A percentile compares a stretch with the other conserved stretches of the same genome.
Evolutionary conservation across 2,329 filamentous ascomycete genomes (phyloP).

Genomic region (Chrysosporium queenslandicum): DNA sequence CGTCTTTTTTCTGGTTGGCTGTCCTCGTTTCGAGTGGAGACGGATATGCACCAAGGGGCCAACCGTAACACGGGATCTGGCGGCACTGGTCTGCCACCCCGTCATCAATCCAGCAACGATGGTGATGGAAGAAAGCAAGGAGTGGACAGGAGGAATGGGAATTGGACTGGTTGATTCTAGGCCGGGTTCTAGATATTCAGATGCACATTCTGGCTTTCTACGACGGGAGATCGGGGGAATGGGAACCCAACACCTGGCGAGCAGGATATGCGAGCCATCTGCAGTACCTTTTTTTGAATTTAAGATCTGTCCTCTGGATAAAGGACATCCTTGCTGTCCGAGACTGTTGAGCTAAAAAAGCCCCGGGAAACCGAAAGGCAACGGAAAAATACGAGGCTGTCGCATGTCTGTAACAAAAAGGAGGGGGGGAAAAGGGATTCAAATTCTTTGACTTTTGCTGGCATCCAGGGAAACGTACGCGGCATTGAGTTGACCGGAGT

Average conservation of each 20-base stretch:
- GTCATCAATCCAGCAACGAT: no score
- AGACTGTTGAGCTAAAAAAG: not conserved
- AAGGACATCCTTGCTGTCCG: not conserved
- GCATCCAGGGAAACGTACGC: not conserved
- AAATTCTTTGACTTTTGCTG: not conserved
- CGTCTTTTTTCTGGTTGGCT: not conserved
- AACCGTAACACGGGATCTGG: not conserved
- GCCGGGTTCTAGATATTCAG: not conserved
- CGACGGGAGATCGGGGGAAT: no score
- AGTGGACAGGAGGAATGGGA: not conserved
- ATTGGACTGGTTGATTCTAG: not conserved
- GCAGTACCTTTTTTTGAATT: constrained; percentile 5
- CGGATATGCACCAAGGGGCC: not conserved
- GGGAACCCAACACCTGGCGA: constrained; percentile 8
- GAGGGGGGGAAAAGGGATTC: not conserved
- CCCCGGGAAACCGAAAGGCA: not conserved
- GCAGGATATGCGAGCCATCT: not conserved
- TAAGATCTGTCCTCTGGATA: not conserved
- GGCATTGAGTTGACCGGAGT: not conserved
- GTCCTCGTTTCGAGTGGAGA: not conserved
- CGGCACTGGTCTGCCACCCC: not conserved
- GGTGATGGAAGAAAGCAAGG: not conserved
- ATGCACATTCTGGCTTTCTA: no score
- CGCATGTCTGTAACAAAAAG: constrained; percentile 2
- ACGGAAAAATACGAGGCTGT: constrained; percentile 4